These are phyloP conservation scores for Astrothelium subdiscretum DNA, from an alignment of 495 filamentous ascomycete species.

Conservation along the genomic window DNA sequence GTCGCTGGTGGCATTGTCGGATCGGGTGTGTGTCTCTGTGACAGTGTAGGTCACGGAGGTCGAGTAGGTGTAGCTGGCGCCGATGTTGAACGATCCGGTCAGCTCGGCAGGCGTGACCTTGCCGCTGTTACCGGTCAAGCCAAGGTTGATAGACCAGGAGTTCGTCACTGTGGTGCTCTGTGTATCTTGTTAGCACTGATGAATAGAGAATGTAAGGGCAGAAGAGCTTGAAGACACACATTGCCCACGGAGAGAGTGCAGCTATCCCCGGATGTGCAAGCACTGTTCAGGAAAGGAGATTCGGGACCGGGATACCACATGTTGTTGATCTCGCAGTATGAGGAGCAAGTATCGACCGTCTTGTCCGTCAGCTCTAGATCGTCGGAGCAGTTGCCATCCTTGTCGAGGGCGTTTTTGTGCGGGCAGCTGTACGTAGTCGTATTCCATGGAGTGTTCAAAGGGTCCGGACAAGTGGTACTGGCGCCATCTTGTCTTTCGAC, in stretches of 20 bases:
- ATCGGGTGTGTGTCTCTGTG: background rate
- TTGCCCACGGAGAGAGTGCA: background rate
- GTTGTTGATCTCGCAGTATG: background rate
- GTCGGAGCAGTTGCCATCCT: background rate
- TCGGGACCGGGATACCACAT: background rate
- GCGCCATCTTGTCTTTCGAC: background rate
- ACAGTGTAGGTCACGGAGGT: background rate
- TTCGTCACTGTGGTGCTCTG: constrained; percentile 1
- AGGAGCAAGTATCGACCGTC: background rate
- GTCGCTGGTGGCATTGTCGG: background rate
- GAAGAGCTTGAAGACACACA: background rate
- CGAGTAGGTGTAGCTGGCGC: background rate
- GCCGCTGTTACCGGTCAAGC: background rate
- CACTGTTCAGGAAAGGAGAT: background rate
- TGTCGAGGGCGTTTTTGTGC: background rate
- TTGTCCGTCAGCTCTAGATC: background rate
- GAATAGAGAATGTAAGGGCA: background rate
- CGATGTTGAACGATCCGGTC: background rate
- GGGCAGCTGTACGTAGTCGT: background rate
- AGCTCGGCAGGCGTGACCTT: background rate
- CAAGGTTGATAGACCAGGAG: background rate
- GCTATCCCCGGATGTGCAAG: background rate
- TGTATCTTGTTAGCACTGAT: background rate
- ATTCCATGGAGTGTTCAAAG: background rate
- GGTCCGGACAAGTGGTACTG: background rate